These are phyloP conservation scores for Phytopythium kandeliae DNA, from an alignment of 352 stramenopile species.

Conservation along the genomic window DNA sequence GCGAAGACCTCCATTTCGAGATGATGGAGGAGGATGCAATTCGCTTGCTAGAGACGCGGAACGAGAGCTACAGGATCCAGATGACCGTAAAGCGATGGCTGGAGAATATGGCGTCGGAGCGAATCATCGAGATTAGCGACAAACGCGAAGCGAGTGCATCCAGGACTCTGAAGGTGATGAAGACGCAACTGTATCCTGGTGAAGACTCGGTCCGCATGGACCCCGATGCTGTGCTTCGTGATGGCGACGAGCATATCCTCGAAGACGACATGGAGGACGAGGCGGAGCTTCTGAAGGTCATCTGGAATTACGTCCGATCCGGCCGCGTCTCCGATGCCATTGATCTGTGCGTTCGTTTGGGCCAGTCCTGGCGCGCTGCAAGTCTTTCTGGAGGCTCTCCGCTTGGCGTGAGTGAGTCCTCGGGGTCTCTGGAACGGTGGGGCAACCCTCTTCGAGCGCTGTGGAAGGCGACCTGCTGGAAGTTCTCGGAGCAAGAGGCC, in stretches of 20 bases:
- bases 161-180: conserved; percentile 57
- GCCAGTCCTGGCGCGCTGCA: conserved; percentile 73
- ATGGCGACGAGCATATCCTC: conserved; percentile 56
- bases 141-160: conserved; percentile 42
- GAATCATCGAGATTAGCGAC: conserved; percentile 49
- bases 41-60: conserved; percentile 45
- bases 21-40: conserved; percentile 79
- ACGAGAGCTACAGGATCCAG: conserved; percentile 68
- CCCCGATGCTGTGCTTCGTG: conserved; percentile 57
- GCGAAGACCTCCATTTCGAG: conserved; percentile 50
- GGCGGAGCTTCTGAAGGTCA: conserved; percentile 58
- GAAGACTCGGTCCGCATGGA: conserved; percentile 46
- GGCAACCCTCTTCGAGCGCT: conserved; percentile 77
- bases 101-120: conserved; percentile 75
- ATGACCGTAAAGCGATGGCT: conserved; percentile 70
- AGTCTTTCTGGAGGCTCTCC: conserved; percentile 62
- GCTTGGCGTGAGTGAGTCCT: conserved; percentile 30
- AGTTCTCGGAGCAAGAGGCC: conserved; percentile 50
- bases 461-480: conserved; percentile 86
- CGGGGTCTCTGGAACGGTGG: conserved; percentile 50
- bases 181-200: conserved; percentile 33
- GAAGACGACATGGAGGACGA: conserved; percentile 82
- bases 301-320: conserved; percentile 73
- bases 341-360: conserved; percentile 65
- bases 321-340: conserved; percentile 60